Conservation (phyloP, 1,284 basidiomycete species). For the Serendipita sp. region DNA sequence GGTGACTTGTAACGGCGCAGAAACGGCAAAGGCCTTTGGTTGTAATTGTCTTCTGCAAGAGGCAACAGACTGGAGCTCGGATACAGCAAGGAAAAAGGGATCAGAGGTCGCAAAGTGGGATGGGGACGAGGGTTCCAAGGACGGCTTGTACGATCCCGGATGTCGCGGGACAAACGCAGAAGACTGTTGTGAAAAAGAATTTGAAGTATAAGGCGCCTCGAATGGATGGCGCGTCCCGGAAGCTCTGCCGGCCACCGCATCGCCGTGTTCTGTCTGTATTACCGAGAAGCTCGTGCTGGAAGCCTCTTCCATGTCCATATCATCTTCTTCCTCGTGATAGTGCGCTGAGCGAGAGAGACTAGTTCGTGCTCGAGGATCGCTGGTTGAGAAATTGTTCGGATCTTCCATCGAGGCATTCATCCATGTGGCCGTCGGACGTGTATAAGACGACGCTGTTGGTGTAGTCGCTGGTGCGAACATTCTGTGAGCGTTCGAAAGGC, state of each 20-base stretch:
- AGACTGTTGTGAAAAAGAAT: background rate
- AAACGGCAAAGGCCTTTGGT: background rate
- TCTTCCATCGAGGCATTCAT: background rate
- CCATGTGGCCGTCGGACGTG: background rate
- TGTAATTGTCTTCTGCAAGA: background rate
- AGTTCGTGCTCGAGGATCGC: background rate
- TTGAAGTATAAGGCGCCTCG: background rate
- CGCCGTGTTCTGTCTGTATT: background rate
- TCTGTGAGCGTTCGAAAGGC: background rate
- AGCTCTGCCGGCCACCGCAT: background rate
- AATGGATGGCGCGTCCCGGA: background rate
- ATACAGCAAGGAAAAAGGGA: background rate
- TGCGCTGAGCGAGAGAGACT: background rate
- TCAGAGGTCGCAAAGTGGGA: background rate
- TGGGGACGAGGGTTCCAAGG: background rate
- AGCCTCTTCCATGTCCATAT: background rate
- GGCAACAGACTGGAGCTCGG: background rate
- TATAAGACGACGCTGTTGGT: background rate
- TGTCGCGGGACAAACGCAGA: too few relatives aligned
- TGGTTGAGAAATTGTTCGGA: too few relatives aligned
- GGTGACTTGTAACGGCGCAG: background rate
- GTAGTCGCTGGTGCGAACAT: slow-evolving; percentile 5
- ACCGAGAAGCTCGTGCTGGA: background rate
- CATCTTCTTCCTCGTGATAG: background rate
- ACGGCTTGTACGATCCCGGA: too few relatives aligned